Evolutionary conservation across 345 rosid genomes (phyloP), one percentile per base, ranked within the genome.

Genomic region (Camelina hispida): DNA sequence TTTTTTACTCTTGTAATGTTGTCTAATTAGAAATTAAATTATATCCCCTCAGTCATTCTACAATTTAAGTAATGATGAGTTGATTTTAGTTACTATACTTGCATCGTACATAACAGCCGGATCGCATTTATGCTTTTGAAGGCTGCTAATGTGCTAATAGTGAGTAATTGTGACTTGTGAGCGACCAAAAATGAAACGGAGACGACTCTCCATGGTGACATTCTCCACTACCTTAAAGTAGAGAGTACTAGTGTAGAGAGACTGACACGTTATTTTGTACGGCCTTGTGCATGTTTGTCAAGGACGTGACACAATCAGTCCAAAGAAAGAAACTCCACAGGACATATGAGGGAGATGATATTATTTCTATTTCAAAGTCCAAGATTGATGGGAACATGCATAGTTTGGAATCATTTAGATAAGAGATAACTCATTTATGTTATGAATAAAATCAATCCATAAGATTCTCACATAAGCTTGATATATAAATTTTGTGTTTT

Each of bases 81-180:
- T 32, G 32, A 57, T 4, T 30, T 18, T 48, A 17, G 17, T 69
- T 20, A 13, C 38, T n/a, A 40, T 51, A 18, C 15, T 28, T n/a
- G 5, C 9, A 17, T 8, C 9, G 6, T 42, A 7, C 9, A 44
- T 50, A 34, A 71, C 59, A 71, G 54, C 46, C 13, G 54, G 34
- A 53, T 53, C 35, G 10, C 70, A 72, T 64, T 43, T 52, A 72
- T 52, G 62, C 42, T 51, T 51, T 72, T 25, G 15, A 62, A 17
- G 52, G 53, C 42, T 40, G 5, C 30, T 28, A 28, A 28, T 28
- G 30, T 28, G 32, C 51, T 40, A 25, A 52, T 72, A 12, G 38
- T 15, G 28, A 25, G 28, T 25, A 47, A 71, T 46, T 47, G 51
- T 43, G 30, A 69, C 25, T 38, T 48, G 22, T 38, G 62, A 55